Conservation (phyloP, 1,284 basidiomycete species). For the Ceratorhiza oryzae-sativae region DNA sequence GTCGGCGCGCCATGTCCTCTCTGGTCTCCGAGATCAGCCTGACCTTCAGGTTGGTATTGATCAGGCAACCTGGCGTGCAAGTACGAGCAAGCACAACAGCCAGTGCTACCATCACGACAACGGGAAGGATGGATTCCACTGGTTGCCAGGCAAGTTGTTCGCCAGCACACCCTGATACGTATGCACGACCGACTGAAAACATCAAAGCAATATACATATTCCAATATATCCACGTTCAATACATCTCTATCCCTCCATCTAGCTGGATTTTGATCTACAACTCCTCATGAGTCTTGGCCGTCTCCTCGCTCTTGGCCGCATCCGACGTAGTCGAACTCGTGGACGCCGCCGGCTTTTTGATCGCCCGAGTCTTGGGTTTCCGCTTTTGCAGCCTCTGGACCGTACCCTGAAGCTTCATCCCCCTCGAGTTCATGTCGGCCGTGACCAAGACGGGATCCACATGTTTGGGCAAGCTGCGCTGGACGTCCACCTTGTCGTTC, state of each 20-base stretch:
- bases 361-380: constrained; percentile 58
- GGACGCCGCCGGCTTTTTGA: constrained; percentile 9
- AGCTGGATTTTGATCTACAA: constrained; percentile 28
- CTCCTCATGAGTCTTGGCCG: constrained; percentile 35
- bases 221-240: constrained; percentile 17
- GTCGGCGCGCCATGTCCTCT: too few relatives aligned
- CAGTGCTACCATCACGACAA: too few relatives aligned
- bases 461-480: constrained; percentile 72
- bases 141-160: too few relatives aligned
- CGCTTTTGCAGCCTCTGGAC: constrained; percentile 71
- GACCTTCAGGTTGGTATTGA: too few relatives aligned
- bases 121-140: too few relatives aligned
- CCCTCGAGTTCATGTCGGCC: constrained; percentile 80
- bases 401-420: constrained; percentile 78
- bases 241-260: not conserved
- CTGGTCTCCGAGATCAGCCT: too few relatives aligned
- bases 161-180: too few relatives aligned
- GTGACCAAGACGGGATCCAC: constrained; percentile 84
- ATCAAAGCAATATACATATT: not conserved
- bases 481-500: constrained; percentile 77
- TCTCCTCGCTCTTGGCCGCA: constrained; percentile 10
- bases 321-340: not conserved
- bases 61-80: too few relatives aligned
- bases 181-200: too few relatives aligned
- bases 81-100: too few relatives aligned